Conservation (phyloP, 1,139 yeast genomes). For the Geotrichum histeridarum region DNA sequence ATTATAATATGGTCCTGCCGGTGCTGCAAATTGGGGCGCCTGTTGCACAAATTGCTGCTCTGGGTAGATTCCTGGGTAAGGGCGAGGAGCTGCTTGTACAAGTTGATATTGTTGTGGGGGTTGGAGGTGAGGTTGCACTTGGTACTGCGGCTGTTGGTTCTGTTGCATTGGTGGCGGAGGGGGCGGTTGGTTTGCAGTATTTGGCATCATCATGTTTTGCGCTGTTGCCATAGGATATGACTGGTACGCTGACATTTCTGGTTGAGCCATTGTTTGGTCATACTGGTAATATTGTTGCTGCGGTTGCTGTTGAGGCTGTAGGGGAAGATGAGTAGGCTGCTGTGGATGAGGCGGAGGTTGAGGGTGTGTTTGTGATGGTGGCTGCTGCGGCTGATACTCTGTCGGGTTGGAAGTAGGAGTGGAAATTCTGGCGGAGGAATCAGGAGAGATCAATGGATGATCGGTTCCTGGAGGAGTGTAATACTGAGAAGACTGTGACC, state of each 20-base stretch:
- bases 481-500: constrained; percentile 1
- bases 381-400: constrained; percentile 1
- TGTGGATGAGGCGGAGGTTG: constrained; percentile 18
- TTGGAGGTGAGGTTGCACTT: constrained; percentile 4
- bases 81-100: constrained; percentile 14
- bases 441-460: constrained; percentile 11
- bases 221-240: constrained; percentile 29
- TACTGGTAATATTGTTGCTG: constrained; percentile 12
- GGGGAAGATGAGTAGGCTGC: not conserved
- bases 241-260: constrained; percentile 25
- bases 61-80: constrained; percentile 4
- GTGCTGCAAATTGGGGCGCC: constrained; percentile 1
- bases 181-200: constrained; percentile 21
- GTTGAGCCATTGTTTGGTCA: constrained; percentile 3
- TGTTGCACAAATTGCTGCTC: constrained; percentile 9
- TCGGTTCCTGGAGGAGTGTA: constrained; percentile 3
- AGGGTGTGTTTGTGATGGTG: constrained; percentile 2
- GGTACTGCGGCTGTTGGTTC: constrained; percentile 6
- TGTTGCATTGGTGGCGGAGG: constrained; percentile 16
- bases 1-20: constrained; percentile 4
- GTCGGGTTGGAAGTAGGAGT: constrained; percentile 3
- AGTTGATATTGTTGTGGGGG: constrained; percentile 8
- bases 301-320: constrained; percentile 1
- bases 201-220: constrained; percentile 18
- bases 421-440: constrained; percentile 7